Evolutionary conservation across 805 yeast genomes (phyloP).

Genomic region (Jamesozyma hellenica): DNA sequence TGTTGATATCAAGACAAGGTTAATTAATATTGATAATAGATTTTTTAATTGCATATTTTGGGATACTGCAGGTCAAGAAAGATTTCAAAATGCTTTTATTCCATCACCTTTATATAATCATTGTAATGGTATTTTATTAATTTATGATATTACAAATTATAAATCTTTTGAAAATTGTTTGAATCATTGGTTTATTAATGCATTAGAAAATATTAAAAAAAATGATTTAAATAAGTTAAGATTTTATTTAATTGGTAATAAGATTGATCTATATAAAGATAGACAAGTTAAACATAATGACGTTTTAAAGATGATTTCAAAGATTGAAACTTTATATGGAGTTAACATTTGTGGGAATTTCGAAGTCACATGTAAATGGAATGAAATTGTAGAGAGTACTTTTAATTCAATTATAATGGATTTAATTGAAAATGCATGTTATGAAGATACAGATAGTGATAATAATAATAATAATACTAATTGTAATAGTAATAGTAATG

Average conservation of each 20-base stretch:
- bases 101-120: slow-evolving; percentile 35
- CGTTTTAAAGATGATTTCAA: slow-evolving; percentile 27
- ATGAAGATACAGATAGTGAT: slow-evolving; percentile 15
- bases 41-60: slow-evolving; percentile 37
- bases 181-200: slow-evolving; percentile 36
- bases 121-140: slow-evolving; percentile 37
- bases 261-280: slow-evolving; percentile 30
- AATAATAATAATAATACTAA: background rate
- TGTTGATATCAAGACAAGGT: slow-evolving; percentile 36
- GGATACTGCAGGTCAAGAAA: slow-evolving; percentile 46
- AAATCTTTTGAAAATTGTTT: slow-evolving; percentile 31
- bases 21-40: slow-evolving; percentile 36
- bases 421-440: slow-evolving; percentile 33
- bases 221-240: slow-evolving; percentile 26
- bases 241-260: slow-evolving; percentile 39
- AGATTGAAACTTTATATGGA: slow-evolving; percentile 24
- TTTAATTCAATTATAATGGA: slow-evolving; percentile 33
- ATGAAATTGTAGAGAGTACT: slow-evolving; percentile 29
- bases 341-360: slow-evolving; percentile 34
- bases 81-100: slow-evolving; percentile 36
- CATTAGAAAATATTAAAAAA: slow-evolving; percentile 26
- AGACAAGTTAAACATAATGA: slow-evolving; percentile 34
- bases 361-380: slow-evolving; percentile 38
- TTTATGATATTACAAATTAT: slow-evolving; percentile 36
- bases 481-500: too few relatives aligned